Conservation (phyloP, 2,329 filamentous ascomycete genomes). For the Scedosporium boydii region DNA sequence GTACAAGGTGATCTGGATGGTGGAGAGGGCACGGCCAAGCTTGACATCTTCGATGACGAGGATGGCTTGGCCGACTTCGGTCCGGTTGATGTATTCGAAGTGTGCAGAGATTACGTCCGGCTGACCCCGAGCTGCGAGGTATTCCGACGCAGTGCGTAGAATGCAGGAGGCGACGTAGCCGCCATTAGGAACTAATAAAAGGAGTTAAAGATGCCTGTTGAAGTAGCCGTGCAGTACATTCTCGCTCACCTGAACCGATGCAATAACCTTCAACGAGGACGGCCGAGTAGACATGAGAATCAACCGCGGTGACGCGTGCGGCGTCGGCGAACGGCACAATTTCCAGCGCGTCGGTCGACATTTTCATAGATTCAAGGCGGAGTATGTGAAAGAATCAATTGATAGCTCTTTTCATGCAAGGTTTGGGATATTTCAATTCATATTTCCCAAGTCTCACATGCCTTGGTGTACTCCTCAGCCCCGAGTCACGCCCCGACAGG, state of each 20-base stretch:
- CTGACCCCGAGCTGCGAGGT: conserved; percentile 21
- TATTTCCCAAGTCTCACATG: too few relatives aligned
- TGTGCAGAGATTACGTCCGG: conserved; percentile 28
- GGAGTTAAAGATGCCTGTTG: background rate
- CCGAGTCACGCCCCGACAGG: too few relatives aligned
- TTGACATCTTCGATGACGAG: conserved; percentile 31
- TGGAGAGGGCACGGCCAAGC: conserved; percentile 29
- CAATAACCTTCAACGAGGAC: conserved; percentile 14
- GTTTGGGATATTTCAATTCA: too few relatives aligned
- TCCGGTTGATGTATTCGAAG: conserved; percentile 31
- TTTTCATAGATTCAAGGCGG: background rate
- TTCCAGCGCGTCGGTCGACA: background rate
- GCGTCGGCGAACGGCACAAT: conserved; percentile 12
- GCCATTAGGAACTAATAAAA: conserved; percentile 30
- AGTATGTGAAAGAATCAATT: background rate
- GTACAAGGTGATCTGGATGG: conserved; percentile 31
- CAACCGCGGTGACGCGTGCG: conserved; percentile 13
- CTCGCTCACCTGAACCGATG: conserved; percentile 15
- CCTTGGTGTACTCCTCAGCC: too few relatives aligned
- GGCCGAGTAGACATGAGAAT: conserved; percentile 15
- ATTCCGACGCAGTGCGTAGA: conserved; percentile 19
- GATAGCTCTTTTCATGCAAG: too few relatives aligned
- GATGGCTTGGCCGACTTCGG: conserved; percentile 24
- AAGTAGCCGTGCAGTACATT: background rate
- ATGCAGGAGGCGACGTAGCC: conserved; percentile 34